Conservation (phyloP, 129 eudicot genomes). For the Escallonia herrerae region DNA sequence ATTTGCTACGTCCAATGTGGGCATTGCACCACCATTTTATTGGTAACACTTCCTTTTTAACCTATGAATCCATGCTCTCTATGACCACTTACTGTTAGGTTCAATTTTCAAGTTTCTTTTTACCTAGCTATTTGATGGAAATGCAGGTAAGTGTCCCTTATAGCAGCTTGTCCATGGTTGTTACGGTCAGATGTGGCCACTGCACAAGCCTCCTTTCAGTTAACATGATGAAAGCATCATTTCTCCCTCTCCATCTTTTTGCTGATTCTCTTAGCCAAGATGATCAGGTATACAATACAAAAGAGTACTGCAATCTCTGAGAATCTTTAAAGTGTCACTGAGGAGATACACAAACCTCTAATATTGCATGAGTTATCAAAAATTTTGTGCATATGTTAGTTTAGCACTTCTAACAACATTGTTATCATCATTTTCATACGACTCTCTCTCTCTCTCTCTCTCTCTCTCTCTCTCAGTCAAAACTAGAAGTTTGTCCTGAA, state of each 20-base stretch:
- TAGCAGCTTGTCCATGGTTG: conserved; percentile 68
- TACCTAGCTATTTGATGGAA: neutral
- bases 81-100: too few species aligned
- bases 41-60: conserved; percentile 53
- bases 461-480: conserved; percentile 22
- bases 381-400: too few species aligned
- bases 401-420: too few species aligned
- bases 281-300: conserved; percentile 12
- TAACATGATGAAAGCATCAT: conserved; percentile 58
- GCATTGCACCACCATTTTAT: conserved; percentile 71
- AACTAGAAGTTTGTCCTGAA: conserved; percentile 28
- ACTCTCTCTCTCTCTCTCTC: too few species aligned
- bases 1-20: conserved; percentile 88
- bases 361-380: too few species aligned
- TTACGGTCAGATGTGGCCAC: conserved; percentile 82
- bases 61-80: too few species aligned
- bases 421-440: too few species aligned
- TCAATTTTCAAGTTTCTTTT: too few species aligned
- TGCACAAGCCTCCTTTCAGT: conserved; percentile 78
- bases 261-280: conserved; percentile 50
- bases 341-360: too few species aligned
- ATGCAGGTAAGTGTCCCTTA: conserved; percentile 77
- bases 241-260: conserved; percentile 55
- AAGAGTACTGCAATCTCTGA: too few species aligned
- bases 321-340: too few species aligned